Percentiles rank a stretch among this genome's conserved stretches.
phyloP scores from a whole-genome alignment of 1,284 basidiomycete genomes.

The Austroboletus niveus region DNA sequence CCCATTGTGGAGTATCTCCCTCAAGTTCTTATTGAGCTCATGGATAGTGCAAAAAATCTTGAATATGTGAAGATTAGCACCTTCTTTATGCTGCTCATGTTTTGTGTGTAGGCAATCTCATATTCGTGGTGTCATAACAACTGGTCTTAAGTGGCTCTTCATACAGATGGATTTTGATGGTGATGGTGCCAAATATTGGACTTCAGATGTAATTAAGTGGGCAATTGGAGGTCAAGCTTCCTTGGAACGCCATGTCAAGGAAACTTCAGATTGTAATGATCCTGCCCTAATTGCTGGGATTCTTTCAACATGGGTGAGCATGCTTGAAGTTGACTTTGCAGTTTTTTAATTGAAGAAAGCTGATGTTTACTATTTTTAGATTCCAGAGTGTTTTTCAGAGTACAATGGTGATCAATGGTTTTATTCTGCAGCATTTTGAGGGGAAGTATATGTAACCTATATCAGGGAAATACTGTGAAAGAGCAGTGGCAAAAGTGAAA shows the following conservation, averaged over 20 bases:
- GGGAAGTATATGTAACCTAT: no score
- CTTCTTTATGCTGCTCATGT: neutral
- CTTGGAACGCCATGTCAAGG: no score
- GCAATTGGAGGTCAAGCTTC: neutral
- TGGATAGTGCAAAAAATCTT: neutral
- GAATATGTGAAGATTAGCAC: neutral
- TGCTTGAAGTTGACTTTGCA: neutral
- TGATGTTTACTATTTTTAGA: neutral
- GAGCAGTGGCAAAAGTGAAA: no score
- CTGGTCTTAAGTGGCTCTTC: neutral
- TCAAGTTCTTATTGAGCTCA: neutral
- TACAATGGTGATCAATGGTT: constrained; percentile 1
- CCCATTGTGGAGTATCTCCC: neutral
- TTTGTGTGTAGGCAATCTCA: neutral
- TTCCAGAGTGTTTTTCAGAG: neutral
- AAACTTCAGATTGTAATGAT: neutral
- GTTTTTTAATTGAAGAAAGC: neutral
- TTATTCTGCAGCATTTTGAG: constrained; percentile 1
- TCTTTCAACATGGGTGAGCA: constrained; percentile 1
- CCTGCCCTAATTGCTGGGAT: constrained; percentile 1
- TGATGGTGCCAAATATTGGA: neutral
- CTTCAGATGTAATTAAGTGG: neutral
- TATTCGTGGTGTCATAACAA: constrained; percentile 1
- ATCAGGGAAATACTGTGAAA: no score
- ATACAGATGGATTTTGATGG: neutral